These are phyloP conservation scores for Elsinoe arachidis DNA, from an alignment of 2,329 filamentous ascomycete species.

Conservation along the genomic window DNA sequence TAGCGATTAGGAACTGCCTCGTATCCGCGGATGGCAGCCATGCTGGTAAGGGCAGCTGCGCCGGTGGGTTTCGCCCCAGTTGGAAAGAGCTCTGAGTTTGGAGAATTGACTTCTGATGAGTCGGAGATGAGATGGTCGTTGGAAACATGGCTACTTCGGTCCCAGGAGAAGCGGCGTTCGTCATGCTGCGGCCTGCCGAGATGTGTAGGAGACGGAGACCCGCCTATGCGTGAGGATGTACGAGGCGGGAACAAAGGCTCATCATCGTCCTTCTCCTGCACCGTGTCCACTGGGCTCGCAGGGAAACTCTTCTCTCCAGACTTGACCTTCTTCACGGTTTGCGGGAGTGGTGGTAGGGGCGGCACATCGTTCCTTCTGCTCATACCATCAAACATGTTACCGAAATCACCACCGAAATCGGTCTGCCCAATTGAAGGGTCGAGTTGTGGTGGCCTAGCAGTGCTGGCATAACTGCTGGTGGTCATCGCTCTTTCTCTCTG, in stretches of 20 bases:
- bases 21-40: constrained; percentile 14
- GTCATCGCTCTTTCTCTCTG: constrained; percentile 35
- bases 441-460: constrained; percentile 27
- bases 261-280: constrained; percentile 20
- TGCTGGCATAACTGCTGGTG: constrained; percentile 33
- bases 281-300: constrained; percentile 5
- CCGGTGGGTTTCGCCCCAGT: constrained; percentile 12
- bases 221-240: constrained; percentile 24
- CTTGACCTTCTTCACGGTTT: constrained; percentile 10
- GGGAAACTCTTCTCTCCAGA: neutral
- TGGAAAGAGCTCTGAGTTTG: constrained; percentile 11
- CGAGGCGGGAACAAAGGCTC: constrained; percentile 27
- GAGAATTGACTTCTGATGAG: constrained; percentile 10
- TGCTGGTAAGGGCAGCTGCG: constrained; percentile 13
- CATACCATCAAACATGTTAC: constrained; percentile 27
- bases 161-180: constrained; percentile 26
- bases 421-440: constrained; percentile 22
- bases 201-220: constrained; percentile 20
- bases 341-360: constrained; percentile 18
- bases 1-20: constrained; percentile 16
- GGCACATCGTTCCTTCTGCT: constrained; percentile 19
- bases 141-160: constrained; percentile 20
- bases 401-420: constrained; percentile 28
- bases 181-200: constrained; percentile 6
- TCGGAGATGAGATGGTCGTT: constrained; percentile 24